Evolutionary conservation across 2,329 filamentous ascomycete species (phyloP), one percentile per base, ranked within the genome.

Genomic region (Trichoderma arundinaceum): DNA sequence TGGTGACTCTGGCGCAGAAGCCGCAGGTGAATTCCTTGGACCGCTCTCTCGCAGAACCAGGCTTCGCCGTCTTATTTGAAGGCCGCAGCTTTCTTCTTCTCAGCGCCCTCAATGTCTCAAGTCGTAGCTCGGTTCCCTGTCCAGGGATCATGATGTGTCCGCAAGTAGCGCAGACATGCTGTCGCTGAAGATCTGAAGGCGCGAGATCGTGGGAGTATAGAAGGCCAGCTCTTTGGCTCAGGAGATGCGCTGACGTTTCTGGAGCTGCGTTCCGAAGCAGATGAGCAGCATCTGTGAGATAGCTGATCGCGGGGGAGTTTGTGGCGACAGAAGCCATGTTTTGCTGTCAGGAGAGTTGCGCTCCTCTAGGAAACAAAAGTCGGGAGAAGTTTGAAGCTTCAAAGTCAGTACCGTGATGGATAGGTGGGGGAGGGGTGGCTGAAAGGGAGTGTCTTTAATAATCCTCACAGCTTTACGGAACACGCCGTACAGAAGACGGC

Each of bases 141-240:
- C 86, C 86, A 1, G 81, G 77, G 4, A 88, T 77, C 77, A 88
- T 81, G 44, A 90, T 86, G 67, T 84, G 81, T 15, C 88, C 88
- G 71, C 88, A 91, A 59, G 82, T 81, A 56, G 78, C 80, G 74
- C 88, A 90, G 28, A 82, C 77, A 65, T 83, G 83, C 68, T 87
- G 82, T 58, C 79, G 79, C 68, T 86, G 82, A n/a, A 78, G 71
- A 17, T 86, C 82, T 9, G 82, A 76, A 57, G 76, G 74, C 7
- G 77, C 69, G 7, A 84, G 68, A 49, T 80, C 78, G 68, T 83
- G 77, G 58, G 82, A 76, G 52, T 81, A 78, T 71, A 86, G 78
- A 13, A 88, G 73, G 9, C 78, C 75, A 68, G 82, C 81, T 65
- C 84, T 81, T 64, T 80, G 79, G 70, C 77, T 80, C 84, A 89